Percentiles rank a stretch among this genome's conserved stretches.
Evolutionary conservation across 192 early-diverging fungal species (phyloP).

Genomic region (Rhizophagus clarus): DNA sequence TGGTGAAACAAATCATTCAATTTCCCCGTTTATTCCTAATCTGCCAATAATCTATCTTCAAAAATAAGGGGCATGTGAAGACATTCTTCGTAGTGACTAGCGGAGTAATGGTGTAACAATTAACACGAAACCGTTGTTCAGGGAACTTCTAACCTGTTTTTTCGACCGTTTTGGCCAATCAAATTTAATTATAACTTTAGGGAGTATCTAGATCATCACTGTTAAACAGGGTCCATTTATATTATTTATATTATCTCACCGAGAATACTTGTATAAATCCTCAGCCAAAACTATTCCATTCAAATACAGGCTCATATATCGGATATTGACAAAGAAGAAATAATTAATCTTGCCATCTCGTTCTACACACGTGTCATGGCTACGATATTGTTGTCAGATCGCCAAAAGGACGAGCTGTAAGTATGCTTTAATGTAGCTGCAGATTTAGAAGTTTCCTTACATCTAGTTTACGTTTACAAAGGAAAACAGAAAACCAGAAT

Average conservation of each 20-base stretch:
- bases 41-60: background rate
- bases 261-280: constrained; percentile 14
- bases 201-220: background rate
- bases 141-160: background rate
- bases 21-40: background rate
- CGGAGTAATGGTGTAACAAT: background rate
- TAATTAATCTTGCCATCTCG: constrained; percentile 29
- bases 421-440: constrained; percentile 26
- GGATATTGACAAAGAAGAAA: background rate
- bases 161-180: background rate
- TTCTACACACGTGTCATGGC: constrained; percentile 38
- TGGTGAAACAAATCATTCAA: background rate
- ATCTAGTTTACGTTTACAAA: background rate
- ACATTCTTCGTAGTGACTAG: background rate
- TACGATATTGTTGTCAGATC: constrained; percentile 65
- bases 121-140: background rate
- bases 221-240: background rate
- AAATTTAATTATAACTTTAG: background rate
- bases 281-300: constrained; percentile 9
- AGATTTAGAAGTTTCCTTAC: constrained; percentile 31
- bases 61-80: background rate
- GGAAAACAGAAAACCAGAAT: background rate
- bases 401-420: constrained; percentile 78
- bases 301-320: constrained; percentile 13
- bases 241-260: constrained; percentile 10